A percentile compares a stretch with the other conserved stretches of the same genome.
phyloP scores from a whole-genome alignment of 768 basidiomycete genomes.

The Clitopilus passeckerianus region DNA sequence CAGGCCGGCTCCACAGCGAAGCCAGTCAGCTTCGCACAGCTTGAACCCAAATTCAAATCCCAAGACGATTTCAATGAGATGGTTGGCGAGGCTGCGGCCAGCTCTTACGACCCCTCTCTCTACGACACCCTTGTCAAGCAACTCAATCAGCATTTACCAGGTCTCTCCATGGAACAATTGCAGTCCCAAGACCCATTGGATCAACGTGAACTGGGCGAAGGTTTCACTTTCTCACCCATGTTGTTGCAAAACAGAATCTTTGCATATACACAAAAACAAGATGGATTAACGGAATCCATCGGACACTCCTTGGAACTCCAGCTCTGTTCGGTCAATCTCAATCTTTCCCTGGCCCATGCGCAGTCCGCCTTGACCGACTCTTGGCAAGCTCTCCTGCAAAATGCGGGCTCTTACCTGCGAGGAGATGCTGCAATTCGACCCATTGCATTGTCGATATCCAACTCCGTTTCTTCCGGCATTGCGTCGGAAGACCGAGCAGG shows the following conservation, averaged over 20 bases:
- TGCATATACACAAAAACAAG: constrained; percentile 35
- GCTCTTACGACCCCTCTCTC: constrained; percentile 66
- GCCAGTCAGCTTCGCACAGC: constrained; percentile 54
- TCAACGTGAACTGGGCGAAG: constrained; percentile 76
- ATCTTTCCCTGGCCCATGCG: constrained; percentile 79
- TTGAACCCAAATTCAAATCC: constrained; percentile 52
- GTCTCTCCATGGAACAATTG: constrained; percentile 61
- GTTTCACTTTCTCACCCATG: constrained; percentile 65
- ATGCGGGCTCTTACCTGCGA: constrained; percentile 59
- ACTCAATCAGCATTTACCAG: constrained; percentile 48
- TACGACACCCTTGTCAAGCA: constrained; percentile 55
- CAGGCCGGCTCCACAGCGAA: constrained; percentile 33
- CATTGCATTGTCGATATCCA: constrained; percentile 50
- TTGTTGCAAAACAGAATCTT: constrained; percentile 59
- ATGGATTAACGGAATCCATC: constrained; percentile 34
- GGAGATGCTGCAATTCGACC: constrained; percentile 53
- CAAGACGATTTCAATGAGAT: constrained; percentile 65
- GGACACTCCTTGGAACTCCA: constrained; percentile 53
- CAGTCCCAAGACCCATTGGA: constrained; percentile 54
- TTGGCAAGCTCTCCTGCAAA: constrained; percentile 71
- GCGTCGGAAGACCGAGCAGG: constrained; percentile 68
- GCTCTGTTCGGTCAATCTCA: constrained; percentile 76
- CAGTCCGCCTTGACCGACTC: constrained; percentile 71
- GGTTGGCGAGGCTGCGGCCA: constrained; percentile 63
- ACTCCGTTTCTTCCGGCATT: constrained; percentile 61